Conservation (phyloP, 148 eudicot genomes). For the Chenopodium quinoa region DNA sequence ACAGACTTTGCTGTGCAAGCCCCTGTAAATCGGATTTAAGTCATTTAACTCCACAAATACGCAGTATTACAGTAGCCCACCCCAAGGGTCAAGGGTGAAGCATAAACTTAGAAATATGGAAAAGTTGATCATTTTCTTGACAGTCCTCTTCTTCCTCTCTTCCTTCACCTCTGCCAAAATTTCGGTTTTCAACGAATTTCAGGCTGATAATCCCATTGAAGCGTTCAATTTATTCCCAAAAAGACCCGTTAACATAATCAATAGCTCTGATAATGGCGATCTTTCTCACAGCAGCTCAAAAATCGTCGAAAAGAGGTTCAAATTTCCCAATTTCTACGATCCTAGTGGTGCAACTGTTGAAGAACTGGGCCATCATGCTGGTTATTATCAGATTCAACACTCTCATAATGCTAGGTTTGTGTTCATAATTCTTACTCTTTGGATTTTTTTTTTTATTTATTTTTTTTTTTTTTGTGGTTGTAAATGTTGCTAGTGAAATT, state of each 20-base stretch:
- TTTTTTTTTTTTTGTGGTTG: too few relatives aligned
- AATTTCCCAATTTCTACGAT: conserved; percentile 54
- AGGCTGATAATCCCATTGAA: conserved; percentile 44
- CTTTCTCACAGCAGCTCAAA: conserved; percentile 15
- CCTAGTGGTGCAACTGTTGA: conserved; percentile 43
- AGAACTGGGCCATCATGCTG: conserved; percentile 85
- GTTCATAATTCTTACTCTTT: not conserved
- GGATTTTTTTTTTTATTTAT: too few relatives aligned
- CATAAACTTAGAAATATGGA: conserved; percentile 23
- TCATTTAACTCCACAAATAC: too few relatives aligned
- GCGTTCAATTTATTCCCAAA: conserved; percentile 75
- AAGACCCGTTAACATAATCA: conserved; percentile 47
- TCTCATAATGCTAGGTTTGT: conserved; percentile 71
- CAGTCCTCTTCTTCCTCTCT: conserved; percentile 19
- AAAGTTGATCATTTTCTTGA: not conserved
- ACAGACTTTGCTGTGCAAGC: too few relatives aligned
- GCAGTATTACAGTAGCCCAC: too few relatives aligned
- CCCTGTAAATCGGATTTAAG: too few relatives aligned
- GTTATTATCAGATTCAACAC: conserved; percentile 66
- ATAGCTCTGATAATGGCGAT: conserved; percentile 10
- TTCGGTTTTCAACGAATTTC: conserved; percentile 6
- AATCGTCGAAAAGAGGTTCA: conserved; percentile 60
- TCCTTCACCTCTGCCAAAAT: conserved; percentile 26
- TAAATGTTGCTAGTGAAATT: not conserved
- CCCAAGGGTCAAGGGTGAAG: too few relatives aligned